Base-by-base conservation (phyloP, 1,139 yeast species). In the Barnettozyma hawaiiensis region DNA sequence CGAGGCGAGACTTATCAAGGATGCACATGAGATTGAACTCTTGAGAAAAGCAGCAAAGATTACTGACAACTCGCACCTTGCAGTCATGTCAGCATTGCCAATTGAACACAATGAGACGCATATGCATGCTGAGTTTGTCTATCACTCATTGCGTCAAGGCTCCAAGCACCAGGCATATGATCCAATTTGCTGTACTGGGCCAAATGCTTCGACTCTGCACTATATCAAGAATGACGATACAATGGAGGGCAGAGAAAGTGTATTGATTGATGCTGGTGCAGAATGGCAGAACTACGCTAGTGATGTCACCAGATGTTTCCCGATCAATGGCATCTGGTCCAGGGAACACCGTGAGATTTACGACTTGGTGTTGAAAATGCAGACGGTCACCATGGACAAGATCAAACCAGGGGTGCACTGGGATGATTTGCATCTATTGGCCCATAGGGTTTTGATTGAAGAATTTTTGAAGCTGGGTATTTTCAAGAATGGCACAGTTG, bases 281-380 rank as follows among this genome's bases (percentile, higher is more conserved):
- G 97, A 90, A 67, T 90, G 97, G 96, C 76, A 78, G 50, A 78
- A 87, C 59, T 92, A 92, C 63, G 92, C 96, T 5, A 74, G 90
- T 39, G 98, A 92, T 60, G 96, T 92, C 40, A 92, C 98, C 16
- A 76, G 98, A 61, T 85, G 95, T 59, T 92, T 89, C 76, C 98
- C 98, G 19, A 78, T 89, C 47, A 75, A 71, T 50, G 98, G 98
- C 8, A 81, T 81, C 47, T 92, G 96, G 90, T 76, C 92, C 11
- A 74, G 75, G 50, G 97, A 92, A 59, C 94, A 90, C 53, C 75
- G 85, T 54, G 85, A 76, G 44, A 81, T 92, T 41, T 92, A 92
- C 62, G 78, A 77, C 35, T 68, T 84, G n/a, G 98, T 92, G 5
- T 67, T 72, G 49, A 81, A 81, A 47, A 90, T 92, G 96, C 98